A percentile compares a stretch with the other conserved stretches of the same genome.
Evolutionary conservation across 2,329 filamentous ascomycete genomes (phyloP).

Genomic region (Fusarium temperatum): DNA sequence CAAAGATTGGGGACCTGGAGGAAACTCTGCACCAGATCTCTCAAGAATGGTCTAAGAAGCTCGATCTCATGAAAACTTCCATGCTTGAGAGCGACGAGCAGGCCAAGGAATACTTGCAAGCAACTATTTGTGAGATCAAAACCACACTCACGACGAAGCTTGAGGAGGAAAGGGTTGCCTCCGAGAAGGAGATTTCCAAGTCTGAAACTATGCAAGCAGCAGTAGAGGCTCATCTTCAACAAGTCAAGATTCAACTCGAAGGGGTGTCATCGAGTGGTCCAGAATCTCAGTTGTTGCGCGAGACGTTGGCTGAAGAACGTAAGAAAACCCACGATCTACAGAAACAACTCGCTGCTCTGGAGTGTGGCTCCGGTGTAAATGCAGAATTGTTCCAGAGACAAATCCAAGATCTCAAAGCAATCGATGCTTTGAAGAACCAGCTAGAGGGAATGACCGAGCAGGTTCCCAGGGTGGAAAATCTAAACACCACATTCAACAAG

Average conservation of each 20-base stretch:
- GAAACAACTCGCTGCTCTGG: constrained; percentile 33
- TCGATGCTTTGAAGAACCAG: constrained; percentile 39
- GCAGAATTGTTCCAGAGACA: constrained; percentile 39
- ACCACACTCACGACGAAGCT: constrained; percentile 37
- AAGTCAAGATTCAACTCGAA: constrained; percentile 30
- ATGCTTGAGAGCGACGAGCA: constrained; percentile 18
- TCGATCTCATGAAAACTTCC: constrained; percentile 24
- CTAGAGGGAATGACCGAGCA: constrained; percentile 37
- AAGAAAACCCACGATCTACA: constrained; percentile 15
- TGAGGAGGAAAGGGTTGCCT: constrained; percentile 29
- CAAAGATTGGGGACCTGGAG: constrained; percentile 35
- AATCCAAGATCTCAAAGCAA: constrained; percentile 41
- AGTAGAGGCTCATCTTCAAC: constrained; percentile 34
- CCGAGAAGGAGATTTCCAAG: constrained; percentile 23
- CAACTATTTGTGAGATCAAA: constrained; percentile 30
- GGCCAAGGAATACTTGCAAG: constrained; percentile 26
- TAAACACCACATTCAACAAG: constrained; percentile 39
- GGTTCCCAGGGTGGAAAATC: constrained; percentile 38
- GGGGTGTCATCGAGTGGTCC: not conserved
- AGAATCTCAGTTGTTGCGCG: constrained; percentile 1
- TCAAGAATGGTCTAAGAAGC: constrained; percentile 26
- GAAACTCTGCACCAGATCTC: constrained; percentile 26
- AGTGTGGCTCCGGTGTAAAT: constrained; percentile 31
- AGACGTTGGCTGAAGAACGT: constrained; percentile 21
- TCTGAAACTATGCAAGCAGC: constrained; percentile 17